Percentiles rank a stretch among this genome's conserved stretches.
Evolutionary conservation across 345 rosid species (phyloP).

Genomic region (Raphanus sativus): DNA sequence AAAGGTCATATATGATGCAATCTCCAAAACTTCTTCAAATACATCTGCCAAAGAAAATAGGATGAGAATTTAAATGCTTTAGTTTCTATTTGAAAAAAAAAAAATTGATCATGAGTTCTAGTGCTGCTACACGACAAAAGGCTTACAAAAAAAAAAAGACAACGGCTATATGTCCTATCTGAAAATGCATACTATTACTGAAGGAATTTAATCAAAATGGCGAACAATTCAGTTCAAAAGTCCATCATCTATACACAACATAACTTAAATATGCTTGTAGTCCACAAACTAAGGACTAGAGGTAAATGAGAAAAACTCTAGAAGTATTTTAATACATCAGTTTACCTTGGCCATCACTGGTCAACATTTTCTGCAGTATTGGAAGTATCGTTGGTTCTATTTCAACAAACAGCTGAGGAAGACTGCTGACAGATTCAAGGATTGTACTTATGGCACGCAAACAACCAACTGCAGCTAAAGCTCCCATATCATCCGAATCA

Average conservation of each 20-base stretch:
- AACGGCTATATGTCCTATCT: neutral
- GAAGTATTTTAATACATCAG: constrained; percentile 1
- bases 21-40: constrained; percentile 98
- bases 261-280: constrained; percentile 7
- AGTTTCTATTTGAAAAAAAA: constrained; percentile 15
- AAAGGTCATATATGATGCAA: constrained; percentile 97
- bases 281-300: neutral
- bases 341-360: constrained; percentile 95
- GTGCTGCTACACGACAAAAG: constrained; percentile 22
- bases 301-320: constrained; percentile 7
- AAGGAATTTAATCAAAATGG: neutral
- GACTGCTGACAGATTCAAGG: constrained; percentile 91
- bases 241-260: neutral
- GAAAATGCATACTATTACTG: neutral
- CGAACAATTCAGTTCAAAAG: neutral
- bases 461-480: constrained; percentile 95
- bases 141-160: neutral
- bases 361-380: constrained; percentile 89
- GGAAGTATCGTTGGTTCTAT: constrained; percentile 89
- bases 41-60: constrained; percentile 67
- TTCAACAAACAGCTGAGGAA: constrained; percentile 84
- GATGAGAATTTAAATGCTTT: constrained; percentile 15
- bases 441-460: constrained; percentile 96
- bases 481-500: constrained; percentile 86
- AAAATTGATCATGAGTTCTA: neutral